A percentile compares a stretch with the other conserved stretches of the same genome.
Evolutionary conservation across 2,329 filamentous ascomycete genomes (phyloP).

Genomic region (Apiospora marii): DNA sequence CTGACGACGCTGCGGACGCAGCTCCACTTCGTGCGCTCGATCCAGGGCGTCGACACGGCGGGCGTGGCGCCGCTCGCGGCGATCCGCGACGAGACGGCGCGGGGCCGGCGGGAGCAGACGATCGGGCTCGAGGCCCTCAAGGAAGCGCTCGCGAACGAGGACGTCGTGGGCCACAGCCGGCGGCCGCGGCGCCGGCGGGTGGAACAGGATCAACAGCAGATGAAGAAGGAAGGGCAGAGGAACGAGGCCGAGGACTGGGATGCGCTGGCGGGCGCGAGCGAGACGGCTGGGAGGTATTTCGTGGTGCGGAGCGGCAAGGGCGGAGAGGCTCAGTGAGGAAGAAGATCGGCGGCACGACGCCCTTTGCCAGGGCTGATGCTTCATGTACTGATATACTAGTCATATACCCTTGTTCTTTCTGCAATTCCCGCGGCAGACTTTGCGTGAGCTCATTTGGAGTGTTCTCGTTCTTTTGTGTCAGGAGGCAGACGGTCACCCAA

Average conservation of each 20-base stretch:
- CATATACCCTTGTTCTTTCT: not conserved
- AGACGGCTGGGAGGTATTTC: conserved; percentile 76
- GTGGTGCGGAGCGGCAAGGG: conserved; percentile 71
- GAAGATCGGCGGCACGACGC: conserved; percentile 1
- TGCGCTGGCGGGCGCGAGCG: conserved; percentile 70
- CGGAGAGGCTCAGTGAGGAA: conserved; percentile 29
- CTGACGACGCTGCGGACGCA: conserved; percentile 80
- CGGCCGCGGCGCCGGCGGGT: conserved; percentile 36
- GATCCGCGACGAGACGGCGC: conserved; percentile 80
- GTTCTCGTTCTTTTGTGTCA: not conserved
- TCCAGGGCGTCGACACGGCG: conserved; percentile 80
- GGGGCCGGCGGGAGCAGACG: conserved; percentile 62
- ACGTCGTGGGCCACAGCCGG: conserved; percentile 62
- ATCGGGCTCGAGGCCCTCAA: conserved; percentile 66
- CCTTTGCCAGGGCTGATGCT: not conserved
- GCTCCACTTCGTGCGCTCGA: conserved; percentile 87
- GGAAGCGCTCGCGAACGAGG: conserved; percentile 66
- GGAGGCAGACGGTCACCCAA: not conserved
- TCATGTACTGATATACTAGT: not conserved
- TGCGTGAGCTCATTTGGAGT: too few species aligned
- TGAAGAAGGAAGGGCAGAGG: conserved; percentile 22
- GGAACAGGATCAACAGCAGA: conserved; percentile 15
- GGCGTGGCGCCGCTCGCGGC: conserved; percentile 77
- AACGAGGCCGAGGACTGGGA: conserved; percentile 66
- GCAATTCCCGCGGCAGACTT: not conserved